Base-by-base conservation (phyloP, 2,329 filamentous ascomycete genomes). In the Colletotrichum melonis region DNA sequence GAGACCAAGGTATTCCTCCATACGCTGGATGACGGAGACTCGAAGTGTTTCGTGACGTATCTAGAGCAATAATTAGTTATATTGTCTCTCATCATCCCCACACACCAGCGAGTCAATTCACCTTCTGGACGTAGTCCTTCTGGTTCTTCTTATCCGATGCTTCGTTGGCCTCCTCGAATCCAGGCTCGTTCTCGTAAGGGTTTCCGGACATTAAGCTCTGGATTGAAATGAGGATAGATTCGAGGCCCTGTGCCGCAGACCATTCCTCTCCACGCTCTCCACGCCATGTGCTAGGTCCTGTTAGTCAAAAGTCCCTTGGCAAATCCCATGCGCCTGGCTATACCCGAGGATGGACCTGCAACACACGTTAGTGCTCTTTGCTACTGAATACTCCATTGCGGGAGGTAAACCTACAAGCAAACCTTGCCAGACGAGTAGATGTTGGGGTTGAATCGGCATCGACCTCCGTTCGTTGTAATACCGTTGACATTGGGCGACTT, bases 131-230 rank as follows among this genome's bases (percentile, higher is more conserved):
- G 78, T 98, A 98, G 11, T 90, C 87, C 74, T 89, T 88, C 81
- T 95, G 94, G 72, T 92, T 88, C 81, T 92, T 91, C 82, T 94
- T 92, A 81, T 97, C 95, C 4, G 87, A 84, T 1, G 88, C 84
- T 9, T 89, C 88, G 58, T 92, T 92, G 14, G 92, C 90, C 73
- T 93, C 89, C 81, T 98, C 96, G 77, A 94, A 98, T 6, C 97
- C 97, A 1, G 97, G 97, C 81, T 99, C 97, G 78, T 98, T 98
- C 80, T 97, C 94, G 82, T 98, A 98, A 0, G 96, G 97, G 78
- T 98, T 98, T 32, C 91, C 85, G 1, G 95, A 98, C 93, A 99
- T 95, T 57, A 99, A 87, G 81, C 95, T 98, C 83, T 99, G 97
- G 70, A 99, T 98, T 5, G 96, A 98, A 66, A 98, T 90, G 60